These are phyloP conservation scores for Cercospora sojina DNA, from an alignment of 2,329 filamentous ascomycete genomes.

Conservation along the genomic window DNA sequence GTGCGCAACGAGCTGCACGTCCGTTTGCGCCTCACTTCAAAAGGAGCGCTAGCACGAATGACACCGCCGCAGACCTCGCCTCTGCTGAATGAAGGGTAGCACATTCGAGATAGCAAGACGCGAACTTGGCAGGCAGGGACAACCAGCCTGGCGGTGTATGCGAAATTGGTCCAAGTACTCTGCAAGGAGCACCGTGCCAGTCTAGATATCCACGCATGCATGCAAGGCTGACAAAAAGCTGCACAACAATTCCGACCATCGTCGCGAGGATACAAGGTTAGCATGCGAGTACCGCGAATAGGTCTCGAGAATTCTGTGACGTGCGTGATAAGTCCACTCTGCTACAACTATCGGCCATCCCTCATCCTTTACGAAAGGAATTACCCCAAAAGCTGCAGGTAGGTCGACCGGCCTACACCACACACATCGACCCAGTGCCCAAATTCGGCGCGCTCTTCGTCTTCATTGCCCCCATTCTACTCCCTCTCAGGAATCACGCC, in stretches of 20 bases:
- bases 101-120: neutral
- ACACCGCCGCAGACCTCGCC: neutral
- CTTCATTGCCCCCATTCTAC: neutral
- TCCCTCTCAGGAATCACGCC: constrained; percentile 7
- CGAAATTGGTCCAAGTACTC: neutral
- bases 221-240: neutral
- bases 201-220: too few species aligned
- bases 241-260: neutral
- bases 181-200: too few species aligned
- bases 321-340: neutral
- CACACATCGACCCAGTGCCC: too few species aligned
- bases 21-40: neutral
- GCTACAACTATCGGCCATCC: too few species aligned
- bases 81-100: neutral
- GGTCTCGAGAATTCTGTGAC: neutral
- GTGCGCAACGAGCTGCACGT: neutral
- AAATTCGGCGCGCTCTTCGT: too few species aligned
- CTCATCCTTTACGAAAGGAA: neutral
- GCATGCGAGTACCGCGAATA: neutral
- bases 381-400: neutral
- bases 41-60: neutral
- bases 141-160: neutral
- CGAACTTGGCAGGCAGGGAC: neutral
- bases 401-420: too few species aligned
- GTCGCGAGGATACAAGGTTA: neutral